These are phyloP conservation scores for Globisporangium parvum DNA, from an alignment of 352 stramenopile genomes.

Conservation along the genomic window DNA sequence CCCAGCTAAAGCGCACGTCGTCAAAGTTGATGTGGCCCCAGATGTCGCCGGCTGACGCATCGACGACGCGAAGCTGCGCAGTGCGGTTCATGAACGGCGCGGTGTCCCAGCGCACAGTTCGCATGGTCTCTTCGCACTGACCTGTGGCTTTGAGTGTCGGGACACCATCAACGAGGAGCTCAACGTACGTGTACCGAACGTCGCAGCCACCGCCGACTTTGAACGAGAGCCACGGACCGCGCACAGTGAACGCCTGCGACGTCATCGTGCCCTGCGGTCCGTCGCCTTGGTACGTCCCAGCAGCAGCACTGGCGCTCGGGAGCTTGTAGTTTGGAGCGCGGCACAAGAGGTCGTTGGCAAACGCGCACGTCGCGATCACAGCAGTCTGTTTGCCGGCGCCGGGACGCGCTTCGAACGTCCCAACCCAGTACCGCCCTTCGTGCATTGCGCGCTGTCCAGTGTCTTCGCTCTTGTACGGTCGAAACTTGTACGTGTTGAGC, in stretches of 20 bases:
- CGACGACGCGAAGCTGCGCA: conserved; percentile 92
- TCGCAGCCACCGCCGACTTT: conserved; percentile 94
- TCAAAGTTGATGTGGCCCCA: conserved; percentile 98
- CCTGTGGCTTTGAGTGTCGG: conserved; percentile 85
- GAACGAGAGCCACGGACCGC: conserved; percentile 88
- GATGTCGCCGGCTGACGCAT: conserved; percentile 66
- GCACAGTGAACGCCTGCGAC: conserved; percentile 91
- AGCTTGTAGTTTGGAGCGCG: conserved; percentile 68
- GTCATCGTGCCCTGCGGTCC: conserved; percentile 89
- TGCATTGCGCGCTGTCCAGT: conserved; percentile 43
- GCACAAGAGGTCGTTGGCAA: conserved; percentile 65
- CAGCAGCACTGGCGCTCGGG: conserved; percentile 40
- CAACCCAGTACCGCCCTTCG: conserved; percentile 92
- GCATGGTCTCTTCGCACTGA: conserved; percentile 89
- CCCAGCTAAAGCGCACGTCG: conserved; percentile 92
- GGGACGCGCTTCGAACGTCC: conserved; percentile 89
- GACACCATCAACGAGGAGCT: conserved; percentile 92
- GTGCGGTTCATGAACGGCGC: conserved; percentile 66
- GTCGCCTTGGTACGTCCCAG: conserved; percentile 87
- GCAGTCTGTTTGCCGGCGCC: conserved; percentile 58
- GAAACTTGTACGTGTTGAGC: conserved; percentile 61
- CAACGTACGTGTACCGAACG: conserved; percentile 86
- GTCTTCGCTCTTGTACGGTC: conserved; percentile 20
- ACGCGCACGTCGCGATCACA: conserved; percentile 43
- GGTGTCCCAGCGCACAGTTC: conserved; percentile 87